Percentiles rank a stretch among this genome's conserved stretches.
Conservation (phyloP, 257 asterid genomes). For the Solanum pinnatisectum region DNA sequence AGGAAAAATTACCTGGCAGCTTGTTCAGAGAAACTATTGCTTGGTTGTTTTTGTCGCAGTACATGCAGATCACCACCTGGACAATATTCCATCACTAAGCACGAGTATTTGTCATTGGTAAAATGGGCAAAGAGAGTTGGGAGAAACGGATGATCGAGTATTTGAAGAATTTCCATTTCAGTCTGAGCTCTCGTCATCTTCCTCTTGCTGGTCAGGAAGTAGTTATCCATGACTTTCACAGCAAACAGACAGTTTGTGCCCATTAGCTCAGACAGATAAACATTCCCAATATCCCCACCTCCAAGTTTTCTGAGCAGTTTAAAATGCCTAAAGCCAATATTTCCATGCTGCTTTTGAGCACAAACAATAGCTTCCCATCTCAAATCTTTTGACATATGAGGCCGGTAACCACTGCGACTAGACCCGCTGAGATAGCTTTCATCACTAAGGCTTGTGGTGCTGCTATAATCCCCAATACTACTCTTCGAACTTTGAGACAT, state of each 20-base stretch:
- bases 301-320: conserved; percentile 70
- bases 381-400: conserved; percentile 75
- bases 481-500: conserved; percentile 70
- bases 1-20: conserved; percentile 60
- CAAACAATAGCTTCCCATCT: conserved; percentile 75
- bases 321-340: conserved; percentile 50
- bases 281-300: conserved; percentile 77
- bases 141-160: conserved; percentile 82
- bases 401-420: conserved; percentile 53
- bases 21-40: conserved; percentile 67
- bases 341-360: conserved; percentile 50
- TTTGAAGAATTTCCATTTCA: conserved; percentile 72
- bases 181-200: conserved; percentile 67
- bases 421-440: conserved; percentile 61
- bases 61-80: conserved; percentile 98
- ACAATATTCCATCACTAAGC: conserved; percentile 79
- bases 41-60: conserved; percentile 89
- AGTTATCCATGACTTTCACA: conserved; percentile 69
- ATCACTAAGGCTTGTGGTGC: conserved; percentile 60
- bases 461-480: conserved; percentile 67
- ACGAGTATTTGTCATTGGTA: conserved; percentile 72
- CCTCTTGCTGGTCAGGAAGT: conserved; percentile 40
- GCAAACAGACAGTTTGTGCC: conserved; percentile 69
- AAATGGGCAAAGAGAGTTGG: conserved; percentile 76
- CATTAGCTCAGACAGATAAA: conserved; percentile 65